Conservation (phyloP, 202 grass and related monocot genomes). For the Cymbopogon flexuosus region DNA sequence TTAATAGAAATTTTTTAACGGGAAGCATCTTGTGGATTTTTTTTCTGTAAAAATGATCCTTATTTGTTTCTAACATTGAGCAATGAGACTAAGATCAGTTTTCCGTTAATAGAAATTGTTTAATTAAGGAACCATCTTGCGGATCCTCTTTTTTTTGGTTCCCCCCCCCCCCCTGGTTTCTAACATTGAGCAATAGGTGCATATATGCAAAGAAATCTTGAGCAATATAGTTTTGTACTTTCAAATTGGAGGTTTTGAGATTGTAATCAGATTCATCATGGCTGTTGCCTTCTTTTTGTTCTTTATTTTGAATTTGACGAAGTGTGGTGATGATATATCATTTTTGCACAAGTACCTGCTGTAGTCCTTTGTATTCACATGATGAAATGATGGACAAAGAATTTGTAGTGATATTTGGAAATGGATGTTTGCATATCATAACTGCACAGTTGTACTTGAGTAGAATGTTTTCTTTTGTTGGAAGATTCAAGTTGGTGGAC, state of each 20-base stretch:
- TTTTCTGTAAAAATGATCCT: neutral
- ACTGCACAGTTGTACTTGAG: neutral
- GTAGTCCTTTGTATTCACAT: neutral
- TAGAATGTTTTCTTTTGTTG: neutral
- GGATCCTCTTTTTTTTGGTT: neutral
- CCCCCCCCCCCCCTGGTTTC: neutral
- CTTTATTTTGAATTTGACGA: neutral
- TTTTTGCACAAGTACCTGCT: neutral
- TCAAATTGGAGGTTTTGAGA: neutral
- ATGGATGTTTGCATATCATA: neutral
- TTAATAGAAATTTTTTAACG: neutral
- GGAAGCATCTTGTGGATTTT: neutral
- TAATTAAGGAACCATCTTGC: neutral
- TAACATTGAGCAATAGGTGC: conserved; percentile 5
- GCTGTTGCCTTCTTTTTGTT: neutral
- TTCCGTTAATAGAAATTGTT: neutral
- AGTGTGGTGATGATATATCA: neutral
- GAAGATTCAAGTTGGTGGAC: neutral
- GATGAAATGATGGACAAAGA: neutral
- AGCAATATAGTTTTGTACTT: neutral
- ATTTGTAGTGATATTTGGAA: neutral
- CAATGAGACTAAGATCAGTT: neutral
- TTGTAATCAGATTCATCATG: neutral
- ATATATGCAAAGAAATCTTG: neutral
- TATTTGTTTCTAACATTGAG: conserved; percentile 8